phyloP scores from a whole-genome alignment of 2,329 filamentous ascomycete species.

The Penicillium sp. region DNA sequence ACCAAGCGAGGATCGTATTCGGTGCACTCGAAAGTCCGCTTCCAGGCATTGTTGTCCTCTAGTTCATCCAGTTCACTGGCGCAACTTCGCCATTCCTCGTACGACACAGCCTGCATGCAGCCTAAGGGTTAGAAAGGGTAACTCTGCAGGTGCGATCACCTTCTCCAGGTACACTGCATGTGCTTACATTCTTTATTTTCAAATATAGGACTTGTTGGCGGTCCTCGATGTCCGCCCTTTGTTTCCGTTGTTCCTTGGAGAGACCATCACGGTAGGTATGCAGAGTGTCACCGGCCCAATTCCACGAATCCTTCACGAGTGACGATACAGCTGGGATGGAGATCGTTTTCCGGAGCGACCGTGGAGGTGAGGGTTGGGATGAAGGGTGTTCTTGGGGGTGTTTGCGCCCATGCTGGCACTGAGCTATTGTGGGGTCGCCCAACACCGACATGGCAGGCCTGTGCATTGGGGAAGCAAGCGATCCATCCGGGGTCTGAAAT shows the following conservation, averaged over 20 bases:
- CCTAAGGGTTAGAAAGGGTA: constrained; percentile 11
- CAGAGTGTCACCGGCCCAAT: constrained; percentile 36
- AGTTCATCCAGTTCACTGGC: constrained; percentile 74
- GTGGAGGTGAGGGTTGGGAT: constrained; percentile 9
- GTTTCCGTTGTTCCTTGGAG: constrained; percentile 50
- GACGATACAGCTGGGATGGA: constrained; percentile 35
- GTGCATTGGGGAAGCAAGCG: constrained; percentile 23
- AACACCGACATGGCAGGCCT: constrained; percentile 33
- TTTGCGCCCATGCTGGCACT: constrained; percentile 27
- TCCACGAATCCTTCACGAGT: constrained; percentile 33
- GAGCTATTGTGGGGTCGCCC: constrained; percentile 31
- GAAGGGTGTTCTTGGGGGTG: constrained; percentile 5
- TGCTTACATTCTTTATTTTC: constrained; percentile 63
- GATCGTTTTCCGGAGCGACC: constrained; percentile 25
- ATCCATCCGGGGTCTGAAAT: constrained; percentile 19
- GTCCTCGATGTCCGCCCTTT: constrained; percentile 52
- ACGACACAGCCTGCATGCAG: constrained; percentile 61
- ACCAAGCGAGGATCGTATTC: constrained; percentile 73
- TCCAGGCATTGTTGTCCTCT: constrained; percentile 81
- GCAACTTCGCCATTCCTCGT: constrained; percentile 70
- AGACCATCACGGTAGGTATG: constrained; percentile 52
- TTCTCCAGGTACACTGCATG: not conserved
- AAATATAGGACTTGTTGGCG: constrained; percentile 62
- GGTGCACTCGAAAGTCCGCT: constrained; percentile 61
- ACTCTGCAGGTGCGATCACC: constrained; percentile 9